These are phyloP conservation scores for Triadica sebifera DNA, from an alignment of 345 rosid species.

Conservation along the genomic window DNA sequence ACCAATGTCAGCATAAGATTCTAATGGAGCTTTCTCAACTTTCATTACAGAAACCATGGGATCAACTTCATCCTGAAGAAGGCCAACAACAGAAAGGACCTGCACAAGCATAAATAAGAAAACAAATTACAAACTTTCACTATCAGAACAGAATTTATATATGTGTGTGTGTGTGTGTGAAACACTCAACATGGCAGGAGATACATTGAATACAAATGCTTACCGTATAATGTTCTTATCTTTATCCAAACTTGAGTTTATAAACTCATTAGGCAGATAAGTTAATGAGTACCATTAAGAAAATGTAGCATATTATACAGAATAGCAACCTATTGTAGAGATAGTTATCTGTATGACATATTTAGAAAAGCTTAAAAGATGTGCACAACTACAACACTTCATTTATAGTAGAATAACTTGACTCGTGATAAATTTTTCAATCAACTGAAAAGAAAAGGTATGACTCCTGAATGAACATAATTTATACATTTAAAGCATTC, in stretches of 20 bases:
- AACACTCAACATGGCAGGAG: neutral
- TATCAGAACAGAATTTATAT: neutral
- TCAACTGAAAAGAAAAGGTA: neutral
- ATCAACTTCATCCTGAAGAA: slow-evolving; percentile 37
- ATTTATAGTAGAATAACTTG: neutral
- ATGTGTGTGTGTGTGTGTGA: too few relatives aligned
- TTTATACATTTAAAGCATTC: neutral
- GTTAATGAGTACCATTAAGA: neutral
- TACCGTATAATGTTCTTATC: neutral
- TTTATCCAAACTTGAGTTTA: neutral
- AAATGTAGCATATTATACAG: neutral
- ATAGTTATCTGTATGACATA: neutral
- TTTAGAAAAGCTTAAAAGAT: neutral
- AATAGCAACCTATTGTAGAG: neutral
- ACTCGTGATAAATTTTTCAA: neutral
- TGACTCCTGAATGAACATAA: too few relatives aligned
- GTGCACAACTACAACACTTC: neutral
- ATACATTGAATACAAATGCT: neutral
- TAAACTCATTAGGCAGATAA: neutral
- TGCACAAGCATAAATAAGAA: neutral
- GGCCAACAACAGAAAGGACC: slow-evolving; percentile 39
- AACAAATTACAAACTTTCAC: neutral
- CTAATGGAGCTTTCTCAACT: slow-evolving; percentile 38
- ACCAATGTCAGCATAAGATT: slow-evolving; percentile 39
- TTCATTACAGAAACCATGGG: slow-evolving; percentile 42